Evolutionary conservation across 129 eudicot genomes (phyloP).

Genomic region (Pittosporum tobira): DNA sequence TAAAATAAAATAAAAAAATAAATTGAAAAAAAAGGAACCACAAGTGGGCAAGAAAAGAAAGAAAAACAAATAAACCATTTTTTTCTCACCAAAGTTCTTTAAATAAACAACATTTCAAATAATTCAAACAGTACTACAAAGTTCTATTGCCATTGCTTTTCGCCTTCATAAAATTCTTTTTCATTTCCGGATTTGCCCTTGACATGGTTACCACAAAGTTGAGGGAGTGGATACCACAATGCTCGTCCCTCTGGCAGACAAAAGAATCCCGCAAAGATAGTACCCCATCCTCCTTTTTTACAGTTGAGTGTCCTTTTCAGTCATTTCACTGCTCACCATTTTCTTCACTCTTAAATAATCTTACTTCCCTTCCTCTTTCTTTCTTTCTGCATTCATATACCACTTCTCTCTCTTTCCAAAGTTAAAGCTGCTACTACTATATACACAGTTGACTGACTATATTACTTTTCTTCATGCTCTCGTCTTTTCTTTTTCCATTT

Average conservation of each 20-base stretch:
- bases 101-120: background rate
- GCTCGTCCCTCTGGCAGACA: constrained; percentile 54
- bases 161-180: constrained; percentile 3
- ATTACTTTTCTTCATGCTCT: constrained; percentile 22
- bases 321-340: constrained; percentile 16
- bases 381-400: no score
- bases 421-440: constrained; percentile 37
- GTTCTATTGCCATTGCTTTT: constrained; percentile 8
- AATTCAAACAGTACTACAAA: constrained; percentile 8
- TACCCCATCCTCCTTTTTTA: constrained; percentile 10
- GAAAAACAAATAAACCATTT: background rate
- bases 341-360: no score
- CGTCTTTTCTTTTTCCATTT: constrained; percentile 16
- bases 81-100: background rate
- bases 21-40: background rate
- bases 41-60: background rate
- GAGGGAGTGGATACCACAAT: constrained; percentile 46
- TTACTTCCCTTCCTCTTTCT: constrained; percentile 1
- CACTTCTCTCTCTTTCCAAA: constrained; percentile 29
- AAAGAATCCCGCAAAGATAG: constrained; percentile 57
- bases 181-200: constrained; percentile 9
- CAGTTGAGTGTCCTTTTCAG: constrained; percentile 35
- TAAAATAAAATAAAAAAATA: no score
- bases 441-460: no score
- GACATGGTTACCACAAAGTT: constrained; percentile 19